phyloP scores from a whole-genome alignment of 176 grass and related monocot genomes.

The Miscanthus lutarioriparius region DNA sequence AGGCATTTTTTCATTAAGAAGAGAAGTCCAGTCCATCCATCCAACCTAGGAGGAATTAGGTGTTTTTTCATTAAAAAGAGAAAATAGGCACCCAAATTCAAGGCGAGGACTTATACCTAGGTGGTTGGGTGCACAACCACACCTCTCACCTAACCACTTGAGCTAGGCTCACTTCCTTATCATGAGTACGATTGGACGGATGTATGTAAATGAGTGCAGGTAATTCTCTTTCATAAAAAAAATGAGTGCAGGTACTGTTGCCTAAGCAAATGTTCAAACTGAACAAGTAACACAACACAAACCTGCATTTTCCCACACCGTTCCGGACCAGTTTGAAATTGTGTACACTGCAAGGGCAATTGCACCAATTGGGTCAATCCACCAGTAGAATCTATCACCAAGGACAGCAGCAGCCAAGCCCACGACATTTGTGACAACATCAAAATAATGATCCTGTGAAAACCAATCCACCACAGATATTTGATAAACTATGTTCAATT shows the following conservation, averaged over 20 bases:
- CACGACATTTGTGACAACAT: conserved; percentile 88
- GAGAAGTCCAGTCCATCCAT: too few species aligned
- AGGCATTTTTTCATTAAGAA: too few species aligned
- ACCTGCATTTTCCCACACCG: conserved; percentile 98
- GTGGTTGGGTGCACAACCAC: background rate
- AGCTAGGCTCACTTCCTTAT: background rate
- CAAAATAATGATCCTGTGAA: conserved; percentile 86
- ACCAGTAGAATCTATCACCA: conserved; percentile 89
- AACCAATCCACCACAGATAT: conserved; percentile 9
- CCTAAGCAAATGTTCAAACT: conserved; percentile 11
- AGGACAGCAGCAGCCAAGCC: conserved; percentile 88
- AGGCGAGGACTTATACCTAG: background rate
- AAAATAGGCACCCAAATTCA: background rate
- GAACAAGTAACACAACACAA: conserved; percentile 28
- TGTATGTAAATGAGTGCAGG: background rate
- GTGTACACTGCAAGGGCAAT: conserved; percentile 92
- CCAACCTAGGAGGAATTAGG: background rate
- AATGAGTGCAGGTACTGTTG: background rate
- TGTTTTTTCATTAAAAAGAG: background rate
- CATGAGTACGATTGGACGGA: background rate
- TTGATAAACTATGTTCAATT: conserved; percentile 21
- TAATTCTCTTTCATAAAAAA: too few species aligned
- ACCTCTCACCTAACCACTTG: background rate
- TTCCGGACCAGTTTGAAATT: conserved; percentile 93
- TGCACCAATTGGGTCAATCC: conserved; percentile 87